A percentile compares a stretch with the other conserved stretches of the same genome.
Conservation (phyloP, 108 stramenopile genomes). For the Cyclotella sp. region DNA sequence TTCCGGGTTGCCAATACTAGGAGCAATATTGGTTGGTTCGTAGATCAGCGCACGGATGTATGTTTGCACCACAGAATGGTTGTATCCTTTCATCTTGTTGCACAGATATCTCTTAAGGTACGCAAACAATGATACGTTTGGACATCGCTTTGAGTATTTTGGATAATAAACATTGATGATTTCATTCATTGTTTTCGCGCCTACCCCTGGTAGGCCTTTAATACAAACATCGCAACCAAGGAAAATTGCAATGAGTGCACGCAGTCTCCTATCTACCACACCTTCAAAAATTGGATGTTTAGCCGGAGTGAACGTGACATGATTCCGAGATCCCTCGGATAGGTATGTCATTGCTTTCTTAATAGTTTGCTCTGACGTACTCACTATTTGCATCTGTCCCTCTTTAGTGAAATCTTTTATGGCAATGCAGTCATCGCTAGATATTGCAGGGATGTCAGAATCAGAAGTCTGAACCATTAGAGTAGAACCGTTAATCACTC, state of each 20-base stretch:
- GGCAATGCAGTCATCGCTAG: too few species aligned
- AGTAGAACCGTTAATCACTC: not conserved
- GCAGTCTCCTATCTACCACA: not conserved
- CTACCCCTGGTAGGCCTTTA: slow-evolving; percentile 3
- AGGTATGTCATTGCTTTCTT: too few species aligned
- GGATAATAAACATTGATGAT: not conserved
- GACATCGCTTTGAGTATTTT: not conserved
- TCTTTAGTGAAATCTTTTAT: too few species aligned
- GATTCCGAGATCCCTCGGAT: not conserved
- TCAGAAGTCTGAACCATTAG: slow-evolving; percentile 33
- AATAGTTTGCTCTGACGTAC: too few species aligned
- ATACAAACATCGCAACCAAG: slow-evolving; percentile 33
- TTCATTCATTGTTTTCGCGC: too few species aligned
- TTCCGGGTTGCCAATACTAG: too few species aligned
- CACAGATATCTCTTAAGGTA: too few species aligned
- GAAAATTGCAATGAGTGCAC: slow-evolving; percentile 14
- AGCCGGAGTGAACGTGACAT: not conserved
- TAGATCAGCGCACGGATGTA: too few species aligned
- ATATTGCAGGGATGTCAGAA: too few species aligned
- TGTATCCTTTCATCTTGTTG: too few species aligned
- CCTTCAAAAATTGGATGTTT: slow-evolving; percentile 41
- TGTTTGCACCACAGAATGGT: too few species aligned
- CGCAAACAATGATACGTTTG: slow-evolving; percentile 3
- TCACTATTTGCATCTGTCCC: too few species aligned
- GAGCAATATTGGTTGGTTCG: slow-evolving; percentile 5